phyloP scores from a whole-genome alignment of 345 rosid genomes.

The Combretum micranthum region DNA sequence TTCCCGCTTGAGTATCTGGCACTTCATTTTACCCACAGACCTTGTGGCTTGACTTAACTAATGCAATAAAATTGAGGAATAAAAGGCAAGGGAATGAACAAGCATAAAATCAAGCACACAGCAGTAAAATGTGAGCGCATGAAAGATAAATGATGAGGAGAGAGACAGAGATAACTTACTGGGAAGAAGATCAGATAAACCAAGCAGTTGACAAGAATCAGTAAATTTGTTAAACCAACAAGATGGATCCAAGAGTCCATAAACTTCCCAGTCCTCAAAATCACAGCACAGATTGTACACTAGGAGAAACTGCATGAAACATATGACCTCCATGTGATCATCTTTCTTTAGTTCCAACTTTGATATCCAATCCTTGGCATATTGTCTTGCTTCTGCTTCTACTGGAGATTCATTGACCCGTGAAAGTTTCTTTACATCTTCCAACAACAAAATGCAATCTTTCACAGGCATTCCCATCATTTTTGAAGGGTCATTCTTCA shows the following conservation, averaged over 20 bases:
- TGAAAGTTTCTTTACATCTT: constrained; percentile 22
- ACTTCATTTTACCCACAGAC: too few species aligned
- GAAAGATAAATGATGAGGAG: neutral
- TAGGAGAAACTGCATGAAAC: constrained; percentile 36
- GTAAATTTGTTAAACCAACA: constrained; percentile 21
- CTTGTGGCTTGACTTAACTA: too few species aligned
- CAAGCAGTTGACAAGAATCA: constrained; percentile 22
- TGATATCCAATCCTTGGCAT: constrained; percentile 28
- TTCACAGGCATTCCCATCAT: constrained; percentile 12
- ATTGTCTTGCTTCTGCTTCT: constrained; percentile 15
- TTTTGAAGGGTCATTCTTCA: constrained; percentile 9
- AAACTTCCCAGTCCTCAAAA: constrained; percentile 24
- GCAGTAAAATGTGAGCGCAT: neutral
- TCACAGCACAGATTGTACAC: constrained; percentile 23
- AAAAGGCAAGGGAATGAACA: too few species aligned
- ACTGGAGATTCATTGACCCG: constrained; percentile 15
- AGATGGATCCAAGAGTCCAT: constrained; percentile 17
- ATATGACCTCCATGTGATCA: constrained; percentile 21
- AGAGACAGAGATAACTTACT: constrained; percentile 19
- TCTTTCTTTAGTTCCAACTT: constrained; percentile 15
- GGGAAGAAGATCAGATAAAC: constrained; percentile 17
- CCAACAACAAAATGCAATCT: constrained; percentile 16
- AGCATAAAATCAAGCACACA: too few species aligned
- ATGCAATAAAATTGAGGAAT: too few species aligned
- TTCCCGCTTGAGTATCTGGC: too few species aligned